A percentile compares a stretch with the other conserved stretches of the same genome.
Evolutionary conservation across 2,329 filamentous ascomycete species (phyloP).

Genomic region (Talaromyces sp.): DNA sequence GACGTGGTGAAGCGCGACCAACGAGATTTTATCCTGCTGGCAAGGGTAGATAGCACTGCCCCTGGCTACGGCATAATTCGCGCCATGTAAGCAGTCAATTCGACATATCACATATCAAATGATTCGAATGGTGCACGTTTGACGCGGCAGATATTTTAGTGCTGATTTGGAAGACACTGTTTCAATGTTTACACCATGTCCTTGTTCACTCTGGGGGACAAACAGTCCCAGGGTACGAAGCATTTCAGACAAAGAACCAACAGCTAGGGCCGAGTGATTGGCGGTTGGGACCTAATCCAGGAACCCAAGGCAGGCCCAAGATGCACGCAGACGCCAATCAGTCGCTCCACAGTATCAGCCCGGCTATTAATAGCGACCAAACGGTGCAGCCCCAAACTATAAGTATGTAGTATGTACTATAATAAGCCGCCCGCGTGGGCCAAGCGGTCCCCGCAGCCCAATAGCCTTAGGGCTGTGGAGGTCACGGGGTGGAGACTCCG

Average conservation of each 20-base stretch:
- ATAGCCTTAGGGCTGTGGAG: too few species aligned
- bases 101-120: background rate
- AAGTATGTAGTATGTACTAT: too few species aligned
- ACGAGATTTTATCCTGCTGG: background rate
- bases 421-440: background rate
- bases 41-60: background rate
- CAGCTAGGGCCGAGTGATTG: background rate
- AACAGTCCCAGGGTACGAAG: too few species aligned
- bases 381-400: background rate
- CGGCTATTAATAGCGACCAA: background rate
- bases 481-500: background rate
- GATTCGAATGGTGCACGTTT: background rate
- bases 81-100: background rate
- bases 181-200: too few species aligned
- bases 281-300: too few species aligned
- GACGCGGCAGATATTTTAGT: background rate
- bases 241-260: background rate
- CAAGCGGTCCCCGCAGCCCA: background rate
- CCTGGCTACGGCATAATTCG: background rate
- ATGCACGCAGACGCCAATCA: background rate
- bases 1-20: background rate
- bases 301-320: too few species aligned
- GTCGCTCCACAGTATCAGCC: background rate
- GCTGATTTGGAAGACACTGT: background rate
- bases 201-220: too few species aligned